Evolutionary conservation across 1,284 basidiomycete species (phyloP), one percentile per base, ranked within the genome.

Genomic region (Marasmius sp.): DNA sequence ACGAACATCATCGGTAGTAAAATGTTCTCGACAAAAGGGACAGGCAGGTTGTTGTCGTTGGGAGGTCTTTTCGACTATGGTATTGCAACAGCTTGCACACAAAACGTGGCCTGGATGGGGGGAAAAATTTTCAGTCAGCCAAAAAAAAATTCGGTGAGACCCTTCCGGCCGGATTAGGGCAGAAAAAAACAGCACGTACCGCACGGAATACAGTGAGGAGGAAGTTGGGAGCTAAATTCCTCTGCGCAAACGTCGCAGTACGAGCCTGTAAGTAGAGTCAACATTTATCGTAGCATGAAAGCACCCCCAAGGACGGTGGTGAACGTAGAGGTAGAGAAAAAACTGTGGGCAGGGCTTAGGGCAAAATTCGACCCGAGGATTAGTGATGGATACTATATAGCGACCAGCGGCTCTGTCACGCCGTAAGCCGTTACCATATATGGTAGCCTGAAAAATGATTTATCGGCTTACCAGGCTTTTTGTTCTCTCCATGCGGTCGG

Each of bases 201-300:
- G 76, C 90, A 92, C 61, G 89, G 85, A 72, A 92, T 91, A 63
- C 85, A 90, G 74, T 91, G 87, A 64, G 90, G 90, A 64, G 84
- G 78, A 74, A 85, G 85, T 68, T 85, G 85, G 60, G 86, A 79
- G 70, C 87, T 85, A 74, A 84, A 92, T 80, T 92, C 90, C 77
- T 91, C 89, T 72, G 89, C 89, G 80, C 89, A 92, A 71, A 92
- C 89, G 81, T 92, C 89, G 86, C 89, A 92, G 74, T 86, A 82
- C 73, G 88, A 91, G 78, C 87, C 87, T 74, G 87, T 83, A 79
- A 79, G 83, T 73, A 92, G 87, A 72, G 89, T 87, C 77, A 91
- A 83, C 90, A 92, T 92, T 37, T 54, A 47, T 64, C 48, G 58
- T 48, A 64, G 59, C 62, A 64, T 64, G 54, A 58, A 64, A 64